These are phyloP conservation scores for Tribonema minus DNA, from an alignment of 108 stramenopile species.

Conservation along the genomic window DNA sequence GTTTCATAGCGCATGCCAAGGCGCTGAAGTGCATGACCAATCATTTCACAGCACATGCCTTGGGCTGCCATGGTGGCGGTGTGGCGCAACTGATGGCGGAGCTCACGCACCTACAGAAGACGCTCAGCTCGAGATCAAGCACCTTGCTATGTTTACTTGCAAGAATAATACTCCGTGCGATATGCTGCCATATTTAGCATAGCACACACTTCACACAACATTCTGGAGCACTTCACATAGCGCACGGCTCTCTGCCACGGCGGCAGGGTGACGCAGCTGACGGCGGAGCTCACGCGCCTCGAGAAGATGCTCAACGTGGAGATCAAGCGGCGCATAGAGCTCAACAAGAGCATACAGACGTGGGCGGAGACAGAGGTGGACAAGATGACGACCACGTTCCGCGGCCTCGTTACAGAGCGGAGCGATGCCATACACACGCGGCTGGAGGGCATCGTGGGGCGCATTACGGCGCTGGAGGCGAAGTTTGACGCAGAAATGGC, in stretches of 20 bases:
- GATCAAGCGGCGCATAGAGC: constrained; percentile 53
- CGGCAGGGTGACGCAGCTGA: constrained; percentile 52
- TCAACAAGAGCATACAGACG: constrained; percentile 55
- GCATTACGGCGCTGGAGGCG: constrained; percentile 16
- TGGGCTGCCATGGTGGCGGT: no score
- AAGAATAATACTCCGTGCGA: no score
- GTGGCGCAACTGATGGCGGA: constrained; percentile 44
- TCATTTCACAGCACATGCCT: no score
- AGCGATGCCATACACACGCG: constrained; percentile 18
- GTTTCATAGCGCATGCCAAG: no score
- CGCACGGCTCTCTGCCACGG: no score
- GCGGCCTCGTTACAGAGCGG: constrained; percentile 1
- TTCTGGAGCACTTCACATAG: no score
- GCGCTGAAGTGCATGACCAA: no score
- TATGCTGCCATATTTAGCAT: no score
- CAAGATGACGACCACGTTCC: constrained; percentile 29
- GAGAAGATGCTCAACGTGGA: constrained; percentile 50
- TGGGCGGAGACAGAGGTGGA: constrained; percentile 51
- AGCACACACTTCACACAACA: no score
- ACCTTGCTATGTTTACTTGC: no score
- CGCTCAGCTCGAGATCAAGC: constrained; percentile 53
- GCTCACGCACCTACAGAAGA: constrained; percentile 44
- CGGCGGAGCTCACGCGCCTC: constrained; percentile 39
- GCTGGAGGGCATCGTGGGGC: constrained; percentile 10
- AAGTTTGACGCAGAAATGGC: constrained; percentile 38